phyloP scores from a whole-genome alignment of 345 rosid species.

The Citrus hindsii region DNA sequence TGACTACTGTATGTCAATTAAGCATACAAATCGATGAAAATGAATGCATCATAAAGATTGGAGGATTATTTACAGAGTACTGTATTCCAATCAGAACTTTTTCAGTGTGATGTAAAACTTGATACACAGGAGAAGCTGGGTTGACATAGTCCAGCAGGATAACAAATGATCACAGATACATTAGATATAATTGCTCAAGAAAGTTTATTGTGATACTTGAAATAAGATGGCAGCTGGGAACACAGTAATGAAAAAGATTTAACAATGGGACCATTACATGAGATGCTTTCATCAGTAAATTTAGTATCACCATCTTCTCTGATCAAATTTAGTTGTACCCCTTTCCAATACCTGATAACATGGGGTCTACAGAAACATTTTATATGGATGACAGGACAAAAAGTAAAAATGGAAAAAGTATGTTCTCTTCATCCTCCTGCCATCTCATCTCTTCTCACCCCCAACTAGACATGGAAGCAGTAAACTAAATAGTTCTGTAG shows the following conservation, averaged over 20 bases:
- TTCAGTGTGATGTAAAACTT: background rate
- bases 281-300: slow-evolving; percentile 2
- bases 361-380: slow-evolving; percentile 3
- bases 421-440: background rate
- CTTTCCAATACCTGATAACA: background rate
- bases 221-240: slow-evolving; percentile 1
- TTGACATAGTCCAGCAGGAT: background rate
- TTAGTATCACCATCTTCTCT: slow-evolving; percentile 3
- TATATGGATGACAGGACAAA: background rate
- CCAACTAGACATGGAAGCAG: background rate
- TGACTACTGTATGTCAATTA: background rate
- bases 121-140: background rate
- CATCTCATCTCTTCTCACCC: background rate
- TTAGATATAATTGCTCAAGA: background rate
- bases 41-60: background rate
- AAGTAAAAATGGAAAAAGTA: background rate
- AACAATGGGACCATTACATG: slow-evolving; percentile 8
- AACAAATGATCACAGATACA: slow-evolving; percentile 1
- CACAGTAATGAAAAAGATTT: slow-evolving; percentile 7
- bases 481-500: background rate
- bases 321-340: background rate
- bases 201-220: background rate
- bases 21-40: background rate
- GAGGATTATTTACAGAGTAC: background rate
- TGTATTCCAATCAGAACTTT: background rate